Evolutionary conservation across 192 early-diverging fungal genomes (phyloP), one percentile per base, ranked within the genome.

Genomic region (Gaertneriomyces semiglobifer): DNA sequence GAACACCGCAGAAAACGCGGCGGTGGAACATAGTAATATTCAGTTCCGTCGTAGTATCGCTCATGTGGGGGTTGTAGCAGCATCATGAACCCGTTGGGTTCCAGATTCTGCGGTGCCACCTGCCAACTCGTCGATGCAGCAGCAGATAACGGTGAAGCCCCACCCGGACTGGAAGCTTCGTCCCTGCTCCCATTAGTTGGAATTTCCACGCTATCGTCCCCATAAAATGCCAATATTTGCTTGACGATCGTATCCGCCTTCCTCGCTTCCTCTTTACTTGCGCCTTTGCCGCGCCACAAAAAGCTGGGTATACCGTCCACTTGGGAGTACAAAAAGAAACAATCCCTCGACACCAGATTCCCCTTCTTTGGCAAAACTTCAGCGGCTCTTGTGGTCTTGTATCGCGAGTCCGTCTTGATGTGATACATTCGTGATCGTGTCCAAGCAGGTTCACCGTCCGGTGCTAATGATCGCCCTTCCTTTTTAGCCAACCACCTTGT

Each of bases 1-100:
- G 69, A 67, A 60, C 83, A 85, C 18, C 61, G 19, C 7, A 85
- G 66, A 20, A 84, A 73, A 8, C 77, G 74, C 10, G 79, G 75
- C 1, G 64, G 58, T 10, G 47, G 58, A 45, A 65, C 42, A 43
- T 66, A 47, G 54, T 71, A 55, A 65, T 68, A 65, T 55, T 65
- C 60, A 50, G 41, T 73, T 48, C 74, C 56, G 20, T 44, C 16
- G 10, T 25, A 43, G 62, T 62, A 4, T 50, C 7, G 6, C n/a
- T 39, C 12, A 25, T 53, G 44, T 41, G 64, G 33, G 19, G 47
- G 44, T 57, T 41, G 7, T 42, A 75, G 39, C 20, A 50, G 46
- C 42, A 18, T 18, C 44, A 58, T 73, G 44, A 73, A 76, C 10
- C 40, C 66, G 12, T 44, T 38, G 3, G 73, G 77, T 53, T 77